A percentile compares a stretch with the other conserved stretches of the same genome.
Conservation (phyloP, 495 filamentous ascomycete species). For the Hypomontagnella submonticulosa region DNA sequence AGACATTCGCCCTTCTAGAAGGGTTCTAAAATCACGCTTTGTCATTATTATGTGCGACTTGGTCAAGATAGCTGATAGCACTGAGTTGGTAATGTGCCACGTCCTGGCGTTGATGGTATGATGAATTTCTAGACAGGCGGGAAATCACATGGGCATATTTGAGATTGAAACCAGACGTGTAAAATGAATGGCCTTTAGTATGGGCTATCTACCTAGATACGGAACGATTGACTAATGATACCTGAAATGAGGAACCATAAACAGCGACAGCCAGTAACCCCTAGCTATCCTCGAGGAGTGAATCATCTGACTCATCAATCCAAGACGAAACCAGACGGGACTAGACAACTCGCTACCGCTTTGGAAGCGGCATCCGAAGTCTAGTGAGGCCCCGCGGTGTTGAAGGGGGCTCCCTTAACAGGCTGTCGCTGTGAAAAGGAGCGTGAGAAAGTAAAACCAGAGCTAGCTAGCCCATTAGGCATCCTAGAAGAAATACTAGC, state of each 20-base stretch:
- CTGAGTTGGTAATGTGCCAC: conserved; percentile 11
- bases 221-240: conserved; percentile 44
- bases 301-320: conserved; percentile 20
- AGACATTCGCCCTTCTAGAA: conserved; percentile 81
- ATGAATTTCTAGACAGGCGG: conserved; percentile 18
- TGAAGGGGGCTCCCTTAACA: conserved; percentile 5
- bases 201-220: conserved; percentile 39
- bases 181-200: conserved; percentile 39
- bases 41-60: neutral
- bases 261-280: conserved; percentile 2
- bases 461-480: conserved; percentile 24
- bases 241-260: conserved; percentile 28
- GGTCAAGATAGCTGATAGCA: neutral
- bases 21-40: conserved; percentile 23
- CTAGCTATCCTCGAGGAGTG: conserved; percentile 13
- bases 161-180: conserved; percentile 26
- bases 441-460: conserved; percentile 35
- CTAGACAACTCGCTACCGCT: conserved; percentile 18
- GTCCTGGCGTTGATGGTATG: conserved; percentile 31
- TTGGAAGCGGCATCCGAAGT: conserved; percentile 11
- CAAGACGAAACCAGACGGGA: conserved; percentile 13
- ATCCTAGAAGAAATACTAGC: conserved; percentile 23
- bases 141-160: conserved; percentile 19
- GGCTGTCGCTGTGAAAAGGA: conserved; percentile 23
- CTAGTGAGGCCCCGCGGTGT: neutral